A percentile compares a stretch with the other conserved stretches of the same genome.
Evolutionary conservation across 1,139 yeast species (phyloP).

Genomic region (Sugiyamaella sp.): DNA sequence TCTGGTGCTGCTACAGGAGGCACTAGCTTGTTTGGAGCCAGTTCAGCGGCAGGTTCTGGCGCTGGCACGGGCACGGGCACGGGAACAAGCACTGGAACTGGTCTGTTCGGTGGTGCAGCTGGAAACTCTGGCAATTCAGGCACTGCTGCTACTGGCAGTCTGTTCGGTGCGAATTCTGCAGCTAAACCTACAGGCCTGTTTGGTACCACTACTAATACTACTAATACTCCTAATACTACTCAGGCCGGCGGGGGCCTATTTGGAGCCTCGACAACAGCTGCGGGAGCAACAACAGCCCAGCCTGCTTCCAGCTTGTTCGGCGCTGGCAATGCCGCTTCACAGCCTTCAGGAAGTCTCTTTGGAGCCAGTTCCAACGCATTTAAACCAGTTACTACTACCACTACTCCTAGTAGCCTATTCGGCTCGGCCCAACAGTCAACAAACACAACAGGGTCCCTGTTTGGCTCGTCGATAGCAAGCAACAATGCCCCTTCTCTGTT

Average conservation of each 20-base stretch:
- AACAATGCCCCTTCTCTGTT: constrained; percentile 20
- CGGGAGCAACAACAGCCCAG: constrained; percentile 16
- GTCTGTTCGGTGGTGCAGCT: not conserved
- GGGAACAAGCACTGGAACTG: no score
- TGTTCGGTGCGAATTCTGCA: constrained; percentile 7
- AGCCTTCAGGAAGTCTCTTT: constrained; percentile 16
- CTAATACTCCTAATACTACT: constrained; percentile 9
- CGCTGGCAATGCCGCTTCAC: constrained; percentile 10
- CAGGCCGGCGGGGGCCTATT: constrained; percentile 26
- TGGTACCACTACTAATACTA: constrained; percentile 1
- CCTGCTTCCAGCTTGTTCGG: constrained; percentile 31
- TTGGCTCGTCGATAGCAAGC: constrained; percentile 20
- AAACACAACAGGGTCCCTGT: constrained; percentile 15
- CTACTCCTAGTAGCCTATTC: constrained; percentile 29
- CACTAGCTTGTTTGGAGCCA: constrained; percentile 43
- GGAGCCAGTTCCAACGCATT: not conserved
- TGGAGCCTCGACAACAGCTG: constrained; percentile 25
- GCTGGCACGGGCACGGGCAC: not conserved
- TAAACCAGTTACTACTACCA: constrained; percentile 5
- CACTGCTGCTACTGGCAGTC: not conserved
- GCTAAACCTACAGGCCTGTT: not conserved
- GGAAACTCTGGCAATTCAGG: not conserved
- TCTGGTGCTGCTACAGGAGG: constrained; percentile 29
- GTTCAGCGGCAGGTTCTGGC: constrained; percentile 16
- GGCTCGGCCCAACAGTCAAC: constrained; percentile 25